phyloP scores from a whole-genome alignment of 805 yeast genomes.

The Blastobotrys attinorum region DNA sequence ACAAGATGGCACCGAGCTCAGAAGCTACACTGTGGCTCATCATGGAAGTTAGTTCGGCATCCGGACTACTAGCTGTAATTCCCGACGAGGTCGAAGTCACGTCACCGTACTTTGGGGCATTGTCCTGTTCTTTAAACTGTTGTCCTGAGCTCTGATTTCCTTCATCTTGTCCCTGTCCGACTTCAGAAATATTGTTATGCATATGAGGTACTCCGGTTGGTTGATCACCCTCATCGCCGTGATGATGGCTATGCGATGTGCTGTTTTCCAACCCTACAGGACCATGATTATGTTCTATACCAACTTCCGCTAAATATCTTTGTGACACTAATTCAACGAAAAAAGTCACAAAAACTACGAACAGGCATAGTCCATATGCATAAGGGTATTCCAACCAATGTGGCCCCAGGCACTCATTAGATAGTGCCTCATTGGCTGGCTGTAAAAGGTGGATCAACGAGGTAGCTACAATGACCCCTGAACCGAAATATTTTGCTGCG shows the following conservation, averaged over 20 bases:
- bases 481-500: conserved; percentile 46
- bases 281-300: conserved; percentile 18
- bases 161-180: not conserved
- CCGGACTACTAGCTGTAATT: not conserved
- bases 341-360: conserved; percentile 34
- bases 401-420: conserved; percentile 14
- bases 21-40: conserved; percentile 1
- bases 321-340: conserved; percentile 16
- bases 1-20: conserved; percentile 39
- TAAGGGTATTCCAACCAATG: conserved; percentile 47
- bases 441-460: conserved; percentile 59
- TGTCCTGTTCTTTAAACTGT: not conserved
- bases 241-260: not conserved
- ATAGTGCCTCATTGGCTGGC: conserved; percentile 27
- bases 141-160: not conserved
- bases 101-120: too few relatives aligned
- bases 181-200: not conserved
- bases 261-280: conserved; percentile 11
- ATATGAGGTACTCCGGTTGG: not conserved
- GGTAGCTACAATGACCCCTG: conserved; percentile 73
- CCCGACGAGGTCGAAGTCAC: not conserved
- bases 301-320: conserved; percentile 11
- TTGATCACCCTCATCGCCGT: not conserved
- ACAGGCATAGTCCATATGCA: conserved; percentile 47
- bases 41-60: not conserved